Conservation (phyloP, 805 yeast species). For the Pichia paraexigua region DNA sequence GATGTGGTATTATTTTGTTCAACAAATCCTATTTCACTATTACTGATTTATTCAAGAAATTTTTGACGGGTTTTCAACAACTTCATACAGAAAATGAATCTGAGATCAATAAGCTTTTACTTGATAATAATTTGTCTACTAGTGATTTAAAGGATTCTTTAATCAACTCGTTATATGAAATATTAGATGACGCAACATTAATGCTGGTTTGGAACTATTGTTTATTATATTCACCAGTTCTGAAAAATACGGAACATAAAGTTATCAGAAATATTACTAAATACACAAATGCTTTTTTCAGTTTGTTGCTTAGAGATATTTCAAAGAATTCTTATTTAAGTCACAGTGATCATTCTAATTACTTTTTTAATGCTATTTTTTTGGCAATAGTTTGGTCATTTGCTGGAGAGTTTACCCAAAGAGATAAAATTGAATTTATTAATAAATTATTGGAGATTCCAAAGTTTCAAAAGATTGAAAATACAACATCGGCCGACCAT, state of each 20-base stretch:
- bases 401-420: background rate
- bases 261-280: background rate
- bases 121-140: background rate
- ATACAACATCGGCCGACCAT: conserved; percentile 24
- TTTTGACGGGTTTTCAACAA: conserved; percentile 12
- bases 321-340: background rate
- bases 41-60: conserved; percentile 8
- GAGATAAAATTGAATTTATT: background rate
- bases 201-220: conserved; percentile 13
- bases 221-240: background rate
- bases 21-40: conserved; percentile 26
- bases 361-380: background rate
- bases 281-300: background rate
- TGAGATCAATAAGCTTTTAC: background rate
- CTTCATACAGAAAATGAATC: conserved; percentile 11
- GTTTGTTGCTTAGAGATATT: background rate
- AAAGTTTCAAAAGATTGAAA: background rate
- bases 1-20: conserved; percentile 86
- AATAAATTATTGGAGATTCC: background rate
- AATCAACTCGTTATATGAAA: background rate
- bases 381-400: background rate
- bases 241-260: background rate
- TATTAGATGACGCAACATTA: conserved; percentile 14
- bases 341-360: background rate
- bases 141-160: conserved; percentile 5